Conservation (phyloP, 2,329 filamentous ascomycete genomes). For the Neophaeococcomyces aloes region DNA sequence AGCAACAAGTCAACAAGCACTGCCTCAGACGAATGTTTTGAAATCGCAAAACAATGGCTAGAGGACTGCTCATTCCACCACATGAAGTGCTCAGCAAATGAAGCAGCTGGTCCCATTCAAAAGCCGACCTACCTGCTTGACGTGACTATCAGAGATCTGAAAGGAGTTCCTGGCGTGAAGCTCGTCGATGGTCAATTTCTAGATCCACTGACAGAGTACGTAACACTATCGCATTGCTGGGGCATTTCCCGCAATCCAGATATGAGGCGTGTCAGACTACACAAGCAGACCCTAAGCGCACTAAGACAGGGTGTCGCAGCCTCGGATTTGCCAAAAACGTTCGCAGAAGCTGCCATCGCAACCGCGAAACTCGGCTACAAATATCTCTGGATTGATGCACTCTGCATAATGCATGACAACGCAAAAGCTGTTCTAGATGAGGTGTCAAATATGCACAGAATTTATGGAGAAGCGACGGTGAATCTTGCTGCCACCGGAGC, state of each 20-base stretch:
- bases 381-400: conserved; percentile 23
- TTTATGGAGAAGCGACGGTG: conserved; percentile 19
- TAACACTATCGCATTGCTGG: conserved; percentile 22
- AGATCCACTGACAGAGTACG: conserved; percentile 19
- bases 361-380: conserved; percentile 18
- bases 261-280: conserved; percentile 16
- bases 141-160: conserved; percentile 16
- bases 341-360: conserved; percentile 19
- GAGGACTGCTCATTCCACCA: conserved; percentile 22
- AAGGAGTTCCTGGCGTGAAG: conserved; percentile 16
- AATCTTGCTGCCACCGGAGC: conserved; percentile 21
- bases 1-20: conserved; percentile 16
- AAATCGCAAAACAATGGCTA: conserved; percentile 20
- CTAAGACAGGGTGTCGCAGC: conserved; percentile 19
- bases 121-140: conserved; percentile 22
- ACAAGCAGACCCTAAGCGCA: conserved; percentile 20
- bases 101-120: conserved; percentile 13
- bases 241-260: conserved; percentile 12
- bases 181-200: conserved; percentile 21
- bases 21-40: conserved; percentile 18
- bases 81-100: conserved; percentile 21
- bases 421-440: conserved; percentile 18
- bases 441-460: conserved; percentile 18
- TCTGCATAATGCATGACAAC: conserved; percentile 23
- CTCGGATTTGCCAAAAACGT: conserved; percentile 19